Base-by-base conservation (phyloP, 1,284 basidiomycete species). In the Rhodofomes roseus region DNA sequence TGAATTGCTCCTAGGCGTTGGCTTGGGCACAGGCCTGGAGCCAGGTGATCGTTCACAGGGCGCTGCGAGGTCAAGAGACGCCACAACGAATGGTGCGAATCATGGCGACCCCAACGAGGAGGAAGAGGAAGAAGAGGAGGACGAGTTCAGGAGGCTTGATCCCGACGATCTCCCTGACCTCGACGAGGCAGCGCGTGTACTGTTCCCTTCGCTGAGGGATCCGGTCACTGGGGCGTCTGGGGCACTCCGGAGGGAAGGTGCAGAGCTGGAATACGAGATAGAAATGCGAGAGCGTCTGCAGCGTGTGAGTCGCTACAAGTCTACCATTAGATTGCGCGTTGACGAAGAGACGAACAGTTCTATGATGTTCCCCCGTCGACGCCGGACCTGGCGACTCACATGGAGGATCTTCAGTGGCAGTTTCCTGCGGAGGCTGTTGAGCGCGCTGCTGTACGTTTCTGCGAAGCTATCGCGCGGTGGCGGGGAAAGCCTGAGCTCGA, bases 371-470 rank as follows among this genome's bases (percentile, higher is more conserved):
- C 89, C 3, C 70, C 76, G 5, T 78, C 83, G 31, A 88, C 87
- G 0, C 86, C 86, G 0, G 88, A 91, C 69, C 76, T 92, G 20
- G 83, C 86, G 4, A 89, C 87, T 1, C 90, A 93, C 64, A 86
- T 93, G 81, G 88, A 91, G 67, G 85, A 89, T 66, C 76, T 93
- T 4, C 87, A 89, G 2, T 87, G 86, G 82, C 83, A 85, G 64
- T 93, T 86, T 69, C 89, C 91, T 31, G 85, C 86, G 0, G 90
- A 93, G 65, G 86, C 87, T n/a, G 81, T 92, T 23, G 90, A 93
- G 66, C 81, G 89, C 23, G 86, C 88, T 23, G 83, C 87, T 0
- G 77, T 92, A 3, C 76, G 89, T 54, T 93, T 90, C 67, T 91
- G 87, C 65, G 91, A 93, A 68, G 88, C 88, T 25, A 79, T 92